A percentile compares a stretch with the other conserved stretches of the same genome.
phyloP scores from a whole-genome alignment of 768 basidiomycete species.

The Lactifluus subvellereus region DNA sequence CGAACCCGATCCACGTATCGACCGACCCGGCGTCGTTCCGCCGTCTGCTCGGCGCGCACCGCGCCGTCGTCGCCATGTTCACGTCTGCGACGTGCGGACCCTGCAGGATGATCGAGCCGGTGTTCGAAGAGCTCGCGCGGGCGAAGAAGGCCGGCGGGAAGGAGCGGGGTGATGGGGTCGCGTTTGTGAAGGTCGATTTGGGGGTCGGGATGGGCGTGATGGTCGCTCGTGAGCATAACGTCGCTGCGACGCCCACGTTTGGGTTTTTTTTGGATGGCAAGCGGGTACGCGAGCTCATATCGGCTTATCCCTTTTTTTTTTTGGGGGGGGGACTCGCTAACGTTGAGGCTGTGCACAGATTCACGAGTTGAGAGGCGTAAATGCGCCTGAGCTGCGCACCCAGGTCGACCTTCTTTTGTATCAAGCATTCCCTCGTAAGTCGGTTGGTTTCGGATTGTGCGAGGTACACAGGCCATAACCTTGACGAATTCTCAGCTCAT shows the following conservation, averaged over 20 bases:
- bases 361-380: constrained; percentile 66
- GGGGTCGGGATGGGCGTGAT: constrained; percentile 56
- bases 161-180: constrained; percentile 42
- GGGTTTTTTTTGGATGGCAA: constrained; percentile 76
- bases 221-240: constrained; percentile 57
- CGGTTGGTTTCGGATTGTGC: background rate
- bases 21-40: constrained; percentile 73
- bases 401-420: constrained; percentile 72
- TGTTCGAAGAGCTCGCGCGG: constrained; percentile 72
- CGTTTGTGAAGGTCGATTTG: constrained; percentile 83
- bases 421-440: constrained; percentile 76
- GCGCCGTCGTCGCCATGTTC: constrained; percentile 76
- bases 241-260: constrained; percentile 83
- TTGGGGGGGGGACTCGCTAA: background rate
- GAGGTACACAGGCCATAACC: background rate
- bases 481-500: constrained; percentile 49
- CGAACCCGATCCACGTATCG: constrained; percentile 57
- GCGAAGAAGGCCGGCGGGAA: constrained; percentile 37
- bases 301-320: background rate
- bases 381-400: constrained; percentile 60
- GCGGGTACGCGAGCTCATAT: constrained; percentile 43
- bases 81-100: constrained; percentile 72
- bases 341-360: constrained; percentile 36
- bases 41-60: constrained; percentile 55
- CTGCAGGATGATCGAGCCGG: constrained; percentile 77